A percentile compares a stretch with the other conserved stretches of the same genome.
phyloP scores from a whole-genome alignment of 23 red algal species.

The Cyanidium caldarium region DNA sequence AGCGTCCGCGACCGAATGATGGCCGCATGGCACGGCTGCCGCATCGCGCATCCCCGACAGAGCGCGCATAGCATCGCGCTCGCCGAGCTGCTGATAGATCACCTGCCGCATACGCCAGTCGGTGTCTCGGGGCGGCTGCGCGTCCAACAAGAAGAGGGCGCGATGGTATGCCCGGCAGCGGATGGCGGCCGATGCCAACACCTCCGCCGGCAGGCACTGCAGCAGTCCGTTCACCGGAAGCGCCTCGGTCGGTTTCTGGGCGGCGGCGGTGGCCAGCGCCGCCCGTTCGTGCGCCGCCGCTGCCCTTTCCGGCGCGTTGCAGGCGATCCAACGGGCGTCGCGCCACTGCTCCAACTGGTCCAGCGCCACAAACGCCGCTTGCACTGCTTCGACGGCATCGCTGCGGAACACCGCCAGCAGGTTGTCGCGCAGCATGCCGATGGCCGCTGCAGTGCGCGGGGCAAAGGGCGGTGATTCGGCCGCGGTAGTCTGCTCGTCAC shows the following conservation, averaged over 20 bases:
- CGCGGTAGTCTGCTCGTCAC: conserved; percentile 10
- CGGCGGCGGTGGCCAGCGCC: neutral
- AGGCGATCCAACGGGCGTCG: conserved; percentile 9
- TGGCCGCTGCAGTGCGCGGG: neutral
- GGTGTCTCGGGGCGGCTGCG: neutral
- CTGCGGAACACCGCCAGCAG: conserved; percentile 5
- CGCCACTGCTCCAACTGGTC: conserved; percentile 34
- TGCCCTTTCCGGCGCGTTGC: neutral
- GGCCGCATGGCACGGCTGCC: too few species aligned
- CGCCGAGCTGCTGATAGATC: neutral
- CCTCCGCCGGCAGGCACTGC: neutral
- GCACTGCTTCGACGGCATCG: conserved; percentile 14
- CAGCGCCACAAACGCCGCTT: conserved; percentile 39
- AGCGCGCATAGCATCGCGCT: conserved; percentile 35
- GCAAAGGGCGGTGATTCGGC: neutral
- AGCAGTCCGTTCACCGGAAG: conserved; percentile 7
- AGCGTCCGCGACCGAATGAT: too few species aligned
- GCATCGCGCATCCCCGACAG: conserved; percentile 32
- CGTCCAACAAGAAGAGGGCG: conserved; percentile 47
- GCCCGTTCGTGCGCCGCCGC: neutral
- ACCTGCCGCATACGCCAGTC: neutral
- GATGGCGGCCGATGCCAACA: conserved; percentile 39
- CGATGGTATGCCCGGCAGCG: conserved; percentile 25
- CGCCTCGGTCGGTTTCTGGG: conserved; percentile 2
- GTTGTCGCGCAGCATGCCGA: neutral